Base-by-base conservation (phyloP, 1,284 basidiomycete genomes). In the Neolentinus lepideus region DNA sequence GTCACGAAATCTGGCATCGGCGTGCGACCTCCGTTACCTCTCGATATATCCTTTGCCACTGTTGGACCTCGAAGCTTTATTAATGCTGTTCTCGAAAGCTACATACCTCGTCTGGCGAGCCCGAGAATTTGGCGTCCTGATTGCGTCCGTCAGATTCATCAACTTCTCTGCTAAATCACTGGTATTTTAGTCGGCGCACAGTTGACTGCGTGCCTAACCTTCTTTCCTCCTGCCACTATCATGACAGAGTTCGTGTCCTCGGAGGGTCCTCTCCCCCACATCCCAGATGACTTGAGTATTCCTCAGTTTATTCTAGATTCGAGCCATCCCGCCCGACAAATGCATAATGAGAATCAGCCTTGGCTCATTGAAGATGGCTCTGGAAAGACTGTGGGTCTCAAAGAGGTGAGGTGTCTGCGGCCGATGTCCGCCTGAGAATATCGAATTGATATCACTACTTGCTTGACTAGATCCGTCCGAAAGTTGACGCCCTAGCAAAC, bases 231-330 rank as follows among this genome's bases (percentile, higher is more conserved):
- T n/a, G n/a, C 38, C 38, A 21, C 38, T 16, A n/a, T 21, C 38
- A 43, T 43, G 38, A 43, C 38, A 6, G 38, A 43, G 4, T 43
- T 43, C n/a, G 38, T 43, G 38, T 43, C 38, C 38, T 43, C 71
- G 24, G 61, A 67, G 16, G 64, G 61, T 50, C 65, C 75, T 45
- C 67, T 82, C 24, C 76, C 77, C 12, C 61, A 64, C 57, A 81
- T 89, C 57, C 89, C 88, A 11, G 84, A 88, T 63, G 71, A 90
- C 68, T 69, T 90, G 54, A 85, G 84, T 12, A 75, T 91, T 22
- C 77, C 83, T 2, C 90, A 92, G 69, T 91, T 92, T 67, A 74
- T 91, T 47, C 75, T 91, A 26, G 82, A 86, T 61, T 66, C 67
- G 8, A 63, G 75, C 26, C 77, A 82, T 52, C 75, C 80, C 1